Evolutionary conservation across 148 eudicot genomes (phyloP).

Genomic region (Tetragonia tetragonoides): DNA sequence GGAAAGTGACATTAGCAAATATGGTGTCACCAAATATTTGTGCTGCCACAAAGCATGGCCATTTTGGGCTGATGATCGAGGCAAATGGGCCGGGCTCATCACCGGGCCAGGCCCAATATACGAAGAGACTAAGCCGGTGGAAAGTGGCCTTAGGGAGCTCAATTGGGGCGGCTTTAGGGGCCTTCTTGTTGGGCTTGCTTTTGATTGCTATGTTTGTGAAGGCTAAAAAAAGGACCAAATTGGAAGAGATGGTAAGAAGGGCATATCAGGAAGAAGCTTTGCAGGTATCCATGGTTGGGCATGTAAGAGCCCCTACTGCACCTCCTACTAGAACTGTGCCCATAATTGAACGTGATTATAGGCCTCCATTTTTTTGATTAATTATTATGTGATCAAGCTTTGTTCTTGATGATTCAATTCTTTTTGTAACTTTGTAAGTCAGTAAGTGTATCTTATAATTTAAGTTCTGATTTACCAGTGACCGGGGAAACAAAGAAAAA

Average conservation of each 20-base stretch:
- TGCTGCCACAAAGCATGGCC: slow-evolving; percentile 54
- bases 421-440: neutral
- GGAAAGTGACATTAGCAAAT: slow-evolving; percentile 46
- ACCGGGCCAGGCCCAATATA: slow-evolving; percentile 29
- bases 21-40: slow-evolving; percentile 59
- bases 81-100: slow-evolving; percentile 26
- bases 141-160: slow-evolving; percentile 64
- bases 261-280: slow-evolving; percentile 94
- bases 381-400: neutral
- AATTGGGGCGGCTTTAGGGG: slow-evolving; percentile 81
- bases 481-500: neutral
- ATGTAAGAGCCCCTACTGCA: slow-evolving; percentile 71
- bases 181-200: slow-evolving; percentile 61
- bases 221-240: slow-evolving; percentile 76
- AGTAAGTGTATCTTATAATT: slow-evolving; percentile 26
- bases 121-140: slow-evolving; percentile 50
- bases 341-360: slow-evolving; percentile 50
- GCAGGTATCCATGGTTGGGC: slow-evolving; percentile 90
- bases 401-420: slow-evolving; percentile 4
- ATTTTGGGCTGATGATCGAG: slow-evolving; percentile 66
- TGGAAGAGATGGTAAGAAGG: slow-evolving; percentile 80
- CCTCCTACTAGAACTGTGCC: slow-evolving; percentile 59
- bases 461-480: slow-evolving; percentile 12
- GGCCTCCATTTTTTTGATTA: slow-evolving; percentile 42
- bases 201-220: slow-evolving; percentile 73